Evolutionary conservation across 192 early-diverging fungal species (phyloP).

Genomic region (Backusella australiensis): DNA sequence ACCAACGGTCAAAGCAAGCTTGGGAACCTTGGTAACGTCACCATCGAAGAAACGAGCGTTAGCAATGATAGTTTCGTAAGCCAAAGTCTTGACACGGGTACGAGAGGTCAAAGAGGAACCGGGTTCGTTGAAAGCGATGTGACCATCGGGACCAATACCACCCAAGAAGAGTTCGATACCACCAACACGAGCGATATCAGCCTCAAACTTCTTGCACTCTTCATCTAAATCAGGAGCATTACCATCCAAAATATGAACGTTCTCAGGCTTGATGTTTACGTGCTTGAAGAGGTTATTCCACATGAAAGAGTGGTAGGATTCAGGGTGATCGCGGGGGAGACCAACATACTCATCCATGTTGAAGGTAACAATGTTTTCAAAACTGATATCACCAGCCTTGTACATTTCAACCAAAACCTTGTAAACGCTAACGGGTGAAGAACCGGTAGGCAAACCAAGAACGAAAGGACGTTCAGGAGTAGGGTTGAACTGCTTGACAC

Average conservation of each 20-base stretch:
- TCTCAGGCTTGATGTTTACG: constrained; percentile 77
- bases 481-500: constrained; percentile 76
- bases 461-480: constrained; percentile 77
- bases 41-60: constrained; percentile 85
- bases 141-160: constrained; percentile 86
- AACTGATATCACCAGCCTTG: constrained; percentile 24
- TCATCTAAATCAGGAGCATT: constrained; percentile 75
- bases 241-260: constrained; percentile 82
- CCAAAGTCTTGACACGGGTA: constrained; percentile 82
- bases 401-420: constrained; percentile 69
- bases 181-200: constrained; percentile 71
- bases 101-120: constrained; percentile 78
- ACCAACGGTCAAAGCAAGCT: constrained; percentile 83
- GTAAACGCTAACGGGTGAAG: constrained; percentile 82
- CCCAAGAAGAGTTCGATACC: constrained; percentile 89
- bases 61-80: constrained; percentile 84
- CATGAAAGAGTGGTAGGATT: constrained; percentile 90
- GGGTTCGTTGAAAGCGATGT: constrained; percentile 90
- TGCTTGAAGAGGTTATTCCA: constrained; percentile 86
- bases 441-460: constrained; percentile 83
- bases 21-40: constrained; percentile 79
- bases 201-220: constrained; percentile 78
- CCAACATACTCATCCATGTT: constrained; percentile 79
- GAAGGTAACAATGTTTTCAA: constrained; percentile 75
- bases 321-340: constrained; percentile 58